A percentile compares a stretch with the other conserved stretches of the same genome.
Evolutionary conservation across 129 eudicot genomes (phyloP).

Genomic region (Oenanthe sinensis): DNA sequence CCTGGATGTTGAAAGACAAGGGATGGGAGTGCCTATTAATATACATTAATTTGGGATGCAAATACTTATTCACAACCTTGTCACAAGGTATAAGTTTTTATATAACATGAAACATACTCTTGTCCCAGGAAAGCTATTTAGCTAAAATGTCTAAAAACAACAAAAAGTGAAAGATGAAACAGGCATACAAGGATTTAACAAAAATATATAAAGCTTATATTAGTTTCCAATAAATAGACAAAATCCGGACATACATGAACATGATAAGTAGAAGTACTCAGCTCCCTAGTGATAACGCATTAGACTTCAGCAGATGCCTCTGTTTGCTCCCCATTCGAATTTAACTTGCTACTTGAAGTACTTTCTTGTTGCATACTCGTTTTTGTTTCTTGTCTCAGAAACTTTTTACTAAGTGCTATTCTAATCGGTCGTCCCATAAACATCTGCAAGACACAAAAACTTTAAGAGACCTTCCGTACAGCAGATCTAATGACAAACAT

Average conservation of each 20-base stretch:
- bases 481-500: background rate
- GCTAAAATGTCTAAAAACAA: background rate
- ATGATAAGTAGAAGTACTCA: background rate
- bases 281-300: slow-evolving; percentile 15
- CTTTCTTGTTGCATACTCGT: slow-evolving; percentile 28
- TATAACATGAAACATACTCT: background rate
- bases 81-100: too few species aligned
- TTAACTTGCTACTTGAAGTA: slow-evolving; percentile 17
- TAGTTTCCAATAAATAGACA: background rate
- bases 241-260: background rate
- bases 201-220: slow-evolving; percentile 8
- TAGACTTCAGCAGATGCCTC: slow-evolving; percentile 22
- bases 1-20: background rate
- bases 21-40: background rate
- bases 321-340: slow-evolving; percentile 20
- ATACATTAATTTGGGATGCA: too few species aligned
- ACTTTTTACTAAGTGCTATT: slow-evolving; percentile 56
- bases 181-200: background rate
- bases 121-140: background rate
- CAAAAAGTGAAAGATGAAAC: background rate
- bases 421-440: slow-evolving; percentile 82
- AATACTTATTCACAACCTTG: too few species aligned
- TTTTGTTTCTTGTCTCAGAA: slow-evolving; percentile 63
- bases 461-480: background rate
- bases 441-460: slow-evolving; percentile 25